These are phyloP conservation scores for Globisporangium spiculum DNA, from an alignment of 352 stramenopile species.

Conservation along the genomic window DNA sequence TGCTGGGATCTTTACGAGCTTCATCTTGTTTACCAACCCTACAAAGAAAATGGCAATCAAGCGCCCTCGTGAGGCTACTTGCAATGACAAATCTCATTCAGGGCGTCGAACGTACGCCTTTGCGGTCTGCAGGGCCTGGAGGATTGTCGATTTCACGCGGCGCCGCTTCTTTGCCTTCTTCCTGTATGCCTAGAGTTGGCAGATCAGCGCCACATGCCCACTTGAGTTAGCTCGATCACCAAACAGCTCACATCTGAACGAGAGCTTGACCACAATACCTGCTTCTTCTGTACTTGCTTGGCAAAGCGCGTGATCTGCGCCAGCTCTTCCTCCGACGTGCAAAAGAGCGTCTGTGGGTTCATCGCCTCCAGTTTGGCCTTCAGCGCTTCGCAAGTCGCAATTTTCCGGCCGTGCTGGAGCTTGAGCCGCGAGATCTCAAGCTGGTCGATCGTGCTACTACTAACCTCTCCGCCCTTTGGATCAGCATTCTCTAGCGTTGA, in stretches of 20 bases:
- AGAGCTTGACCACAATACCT: slow-evolving; percentile 14
- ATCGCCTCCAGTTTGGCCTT: slow-evolving; percentile 21
- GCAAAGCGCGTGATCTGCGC: slow-evolving; percentile 19
- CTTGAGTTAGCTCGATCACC: not conserved
- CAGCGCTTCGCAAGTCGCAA: slow-evolving; percentile 18
- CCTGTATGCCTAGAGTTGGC: slow-evolving; percentile 4
- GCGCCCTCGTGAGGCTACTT: not conserved
- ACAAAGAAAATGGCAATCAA: not conserved
- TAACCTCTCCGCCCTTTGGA: not conserved
- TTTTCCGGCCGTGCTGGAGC: slow-evolving; percentile 26
- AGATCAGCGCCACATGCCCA: not conserved
- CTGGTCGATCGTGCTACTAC: slow-evolving; percentile 1
- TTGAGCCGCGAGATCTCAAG: slow-evolving; percentile 24
- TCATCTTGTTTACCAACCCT: not conserved
- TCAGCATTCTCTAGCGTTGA: not conserved
- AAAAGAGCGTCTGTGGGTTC: slow-evolving; percentile 18
- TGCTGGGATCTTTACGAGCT: not conserved
- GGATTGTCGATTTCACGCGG: slow-evolving; percentile 9
- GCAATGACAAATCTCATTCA: not conserved
- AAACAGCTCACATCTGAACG: not conserved
- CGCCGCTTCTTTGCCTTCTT: slow-evolving; percentile 16
- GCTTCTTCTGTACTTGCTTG: slow-evolving; percentile 28
- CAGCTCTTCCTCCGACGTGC: not conserved
- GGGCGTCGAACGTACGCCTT: not conserved
- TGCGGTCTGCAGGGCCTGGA: slow-evolving; percentile 2